Evolutionary conservation across 257 asterid species (phyloP), one percentile per base, ranked within the genome.

Genomic region (Plectranthus barbatus): DNA sequence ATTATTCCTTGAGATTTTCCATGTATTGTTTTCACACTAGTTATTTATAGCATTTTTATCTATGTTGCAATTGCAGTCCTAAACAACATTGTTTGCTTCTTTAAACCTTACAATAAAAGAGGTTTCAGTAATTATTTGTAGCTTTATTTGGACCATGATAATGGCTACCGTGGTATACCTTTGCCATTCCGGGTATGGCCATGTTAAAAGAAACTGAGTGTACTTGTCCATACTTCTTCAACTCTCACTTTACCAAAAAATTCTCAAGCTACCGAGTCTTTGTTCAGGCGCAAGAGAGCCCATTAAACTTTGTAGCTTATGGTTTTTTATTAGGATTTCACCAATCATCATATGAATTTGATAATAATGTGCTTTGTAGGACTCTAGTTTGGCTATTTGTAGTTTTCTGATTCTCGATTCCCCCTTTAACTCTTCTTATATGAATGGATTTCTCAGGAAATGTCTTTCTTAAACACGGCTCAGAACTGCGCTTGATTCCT

Each of bases 391-490:
- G 39, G 13, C 8, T 51, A 3, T 26, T 60, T 65, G 29, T 39
- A 11, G n/a, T n/a, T n/a, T 39, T 45, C 33, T 24, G 50, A 42
- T 40, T 54, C 31, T n/a, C 31, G 36, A 74, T 70, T 26, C 31
- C 60, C 39, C 50, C 39, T 37, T 48, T 46, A 17, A 67, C 67
- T 49, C 61, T 31, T 52, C 44, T 51, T 49, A 14, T 24, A 42
- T 56, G 54, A 60, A 72, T 60, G 64, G 14, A 19, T 58, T 54
- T 80, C 64, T 26, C 89, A 88, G 98, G 98, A 49, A 91, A 88
- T 47, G 95, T 91, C 47, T 91, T 91, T 70, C 98, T 91, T 33
- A 86, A 88, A 72, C 96, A 86, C 74, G 94, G 96, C 65, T 91
- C 98, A 1, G 96, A 91, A 59, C 74, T 86, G 81, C 94, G 91